Evolutionary conservation across 108 stramenopile genomes (phyloP), one percentile per base, ranked within the genome.

Genomic region (Skeletonema potamos): DNA sequence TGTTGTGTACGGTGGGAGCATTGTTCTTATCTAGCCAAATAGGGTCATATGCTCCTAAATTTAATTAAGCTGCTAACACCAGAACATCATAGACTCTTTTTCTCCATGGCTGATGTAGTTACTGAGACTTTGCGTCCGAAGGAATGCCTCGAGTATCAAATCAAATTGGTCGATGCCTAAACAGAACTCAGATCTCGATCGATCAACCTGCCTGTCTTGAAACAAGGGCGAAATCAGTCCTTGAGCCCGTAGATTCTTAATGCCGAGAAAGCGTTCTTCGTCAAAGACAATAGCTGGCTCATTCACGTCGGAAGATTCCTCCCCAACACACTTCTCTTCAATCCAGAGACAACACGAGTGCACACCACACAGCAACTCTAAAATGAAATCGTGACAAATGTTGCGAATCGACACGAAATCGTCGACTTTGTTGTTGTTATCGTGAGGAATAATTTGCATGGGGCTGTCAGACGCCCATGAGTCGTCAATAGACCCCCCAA

Each of bases 41-140:
- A 62, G 27, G 37, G 43, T 64, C 34, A 64, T 6, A 41, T 64
- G 37, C 8, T 64, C 27, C 63, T 41, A 39, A 24, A 65, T n/a
- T 27, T 20, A 18, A 24, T 54, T 9, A 54, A 48, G 33, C 22
- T 6, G 8, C 8, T 20, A 60, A 63, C 24, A 85, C 73, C 70
- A 83, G 62, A 73, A 81, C n/a, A 78, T 79, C 93, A 94, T 90
- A 0, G 72, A 76, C 27, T 82, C 70, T 56, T 89, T 91, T 15
- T 79, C 73, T 27, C 79, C 54, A 15, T 84, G 76, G 48, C 86
- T 87, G 36, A 94, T 83, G 61, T 78, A 88, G 3, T 69, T 82
- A 65, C 89, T 92, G 72, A 94, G 84, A 64, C 82, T 82, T 60
- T 94, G 93, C 44, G 89, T 89, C n/a, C 93, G 83, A 13, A 94